These are phyloP conservation scores for Curvularia eragrostidis DNA, from an alignment of 2,329 filamentous ascomycete genomes.

Conservation along the genomic window DNA sequence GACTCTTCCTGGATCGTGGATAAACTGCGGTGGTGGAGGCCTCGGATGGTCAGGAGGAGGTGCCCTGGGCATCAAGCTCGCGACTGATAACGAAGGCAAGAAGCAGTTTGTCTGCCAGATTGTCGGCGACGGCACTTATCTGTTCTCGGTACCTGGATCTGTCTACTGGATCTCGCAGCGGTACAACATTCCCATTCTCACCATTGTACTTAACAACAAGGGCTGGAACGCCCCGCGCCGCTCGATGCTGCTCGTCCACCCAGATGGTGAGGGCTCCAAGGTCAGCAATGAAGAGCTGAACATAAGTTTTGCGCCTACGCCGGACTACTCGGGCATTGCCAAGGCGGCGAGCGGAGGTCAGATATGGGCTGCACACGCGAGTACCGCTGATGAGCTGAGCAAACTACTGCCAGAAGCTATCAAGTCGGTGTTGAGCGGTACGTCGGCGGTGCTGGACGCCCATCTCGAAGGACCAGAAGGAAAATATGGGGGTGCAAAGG, in stretches of 20 bases:
- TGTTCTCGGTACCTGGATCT: slow-evolving; percentile 69
- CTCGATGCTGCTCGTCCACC: slow-evolving; percentile 70
- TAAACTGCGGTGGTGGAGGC: slow-evolving; percentile 82
- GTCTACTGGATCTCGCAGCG: slow-evolving; percentile 73
- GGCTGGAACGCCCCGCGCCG: slow-evolving; percentile 72
- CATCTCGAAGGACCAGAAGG: slow-evolving; percentile 64
- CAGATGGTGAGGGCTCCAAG: slow-evolving; percentile 66
- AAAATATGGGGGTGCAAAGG: slow-evolving; percentile 56
- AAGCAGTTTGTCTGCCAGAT: slow-evolving; percentile 54
- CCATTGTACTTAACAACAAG: slow-evolving; percentile 73
- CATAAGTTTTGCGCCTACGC: slow-evolving; percentile 69
- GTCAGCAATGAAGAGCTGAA: slow-evolving; percentile 70
- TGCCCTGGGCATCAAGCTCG: slow-evolving; percentile 78
- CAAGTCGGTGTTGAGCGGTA: slow-evolving; percentile 63
- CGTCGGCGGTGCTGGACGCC: slow-evolving; percentile 67
- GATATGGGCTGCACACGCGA: slow-evolving; percentile 66
- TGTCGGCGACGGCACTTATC: slow-evolving; percentile 71
- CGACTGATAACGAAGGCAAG: slow-evolving; percentile 59
- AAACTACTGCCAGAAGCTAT: slow-evolving; percentile 64
- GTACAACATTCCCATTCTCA: slow-evolving; percentile 70
- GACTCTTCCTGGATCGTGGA: slow-evolving; percentile 73
- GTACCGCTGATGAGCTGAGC: slow-evolving; percentile 63
- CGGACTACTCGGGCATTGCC: slow-evolving; percentile 72
- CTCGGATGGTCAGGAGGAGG: slow-evolving; percentile 81
- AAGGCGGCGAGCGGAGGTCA: slow-evolving; percentile 69